Evolutionary conservation across 2,329 filamentous ascomycete genomes (phyloP).

Genomic region (Ustilaginoidea virens): DNA sequence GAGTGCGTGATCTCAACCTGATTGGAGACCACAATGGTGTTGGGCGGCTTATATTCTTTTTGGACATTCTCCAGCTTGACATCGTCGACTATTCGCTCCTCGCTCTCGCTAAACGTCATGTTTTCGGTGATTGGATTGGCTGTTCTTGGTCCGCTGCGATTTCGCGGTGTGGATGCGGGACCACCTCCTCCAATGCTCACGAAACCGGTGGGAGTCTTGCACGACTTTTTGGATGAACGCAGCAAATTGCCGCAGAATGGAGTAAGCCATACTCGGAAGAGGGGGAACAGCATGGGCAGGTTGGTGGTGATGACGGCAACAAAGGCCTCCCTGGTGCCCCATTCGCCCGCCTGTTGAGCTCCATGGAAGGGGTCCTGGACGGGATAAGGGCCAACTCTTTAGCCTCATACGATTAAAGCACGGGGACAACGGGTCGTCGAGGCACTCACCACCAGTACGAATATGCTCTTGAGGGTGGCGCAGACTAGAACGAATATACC

Average conservation of each 20-base stretch:
- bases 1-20: constrained; percentile 19
- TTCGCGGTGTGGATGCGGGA: constrained; percentile 7
- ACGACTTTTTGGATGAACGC: constrained; percentile 6
- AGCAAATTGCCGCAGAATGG: constrained; percentile 12
- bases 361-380: constrained; percentile 24
- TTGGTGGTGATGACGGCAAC: constrained; percentile 28
- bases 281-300: constrained; percentile 28
- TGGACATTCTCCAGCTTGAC: constrained; percentile 9
- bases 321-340: constrained; percentile 28
- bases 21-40: constrained; percentile 25
- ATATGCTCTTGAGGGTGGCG: too few relatives aligned
- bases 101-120: constrained; percentile 10
- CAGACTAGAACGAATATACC: constrained; percentile 25
- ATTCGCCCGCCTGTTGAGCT: constrained; percentile 23
- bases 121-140: constrained; percentile 7
- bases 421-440: too few relatives aligned
- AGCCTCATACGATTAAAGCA: too few relatives aligned
- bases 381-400: constrained; percentile 2
- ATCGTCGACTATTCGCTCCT: constrained; percentile 9
- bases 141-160: constrained; percentile 5
- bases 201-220: constrained; percentile 8
- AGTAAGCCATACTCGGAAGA: constrained; percentile 21
- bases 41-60: constrained; percentile 7
- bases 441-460: too few relatives aligned
- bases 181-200: too few relatives aligned